These are phyloP conservation scores for Anthracocystis setariae DNA, from an alignment of 1,284 basidiomycete species.

Conservation along the genomic window DNA sequence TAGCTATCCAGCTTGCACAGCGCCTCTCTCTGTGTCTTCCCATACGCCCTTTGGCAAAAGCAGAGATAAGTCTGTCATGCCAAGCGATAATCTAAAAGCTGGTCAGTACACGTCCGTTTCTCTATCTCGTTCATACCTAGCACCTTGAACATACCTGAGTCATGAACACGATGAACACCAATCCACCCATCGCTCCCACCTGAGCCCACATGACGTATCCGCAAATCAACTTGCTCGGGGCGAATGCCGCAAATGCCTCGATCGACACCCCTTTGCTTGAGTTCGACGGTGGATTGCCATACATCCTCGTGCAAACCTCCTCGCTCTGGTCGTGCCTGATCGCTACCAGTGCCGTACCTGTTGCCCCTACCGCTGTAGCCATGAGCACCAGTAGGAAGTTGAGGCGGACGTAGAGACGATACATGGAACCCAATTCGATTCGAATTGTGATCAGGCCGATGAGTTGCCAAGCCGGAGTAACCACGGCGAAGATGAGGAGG, in stretches of 20 bases:
- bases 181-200: slow-evolving; percentile 39
- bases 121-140: neutral
- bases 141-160: slow-evolving; percentile 33
- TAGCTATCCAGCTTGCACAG: slow-evolving; percentile 13
- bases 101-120: neutral
- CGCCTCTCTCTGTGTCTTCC: slow-evolving; percentile 45
- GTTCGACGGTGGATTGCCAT: slow-evolving; percentile 43
- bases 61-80: slow-evolving; percentile 41
- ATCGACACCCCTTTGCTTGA: slow-evolving; percentile 22
- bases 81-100: neutral
- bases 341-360: slow-evolving; percentile 32
- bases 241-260: slow-evolving; percentile 20
- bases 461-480: slow-evolving; percentile 37
- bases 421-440: slow-evolving; percentile 39
- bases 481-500: slow-evolving; percentile 27
- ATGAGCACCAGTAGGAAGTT: slow-evolving; percentile 41
- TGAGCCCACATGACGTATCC: slow-evolving; percentile 49
- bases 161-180: slow-evolving; percentile 30
- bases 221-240: slow-evolving; percentile 42
- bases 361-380: slow-evolving; percentile 15
- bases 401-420: slow-evolving; percentile 48
- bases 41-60: slow-evolving; percentile 46
- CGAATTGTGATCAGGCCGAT: slow-evolving; percentile 36
- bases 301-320: slow-evolving; percentile 37
- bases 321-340: slow-evolving; percentile 36